Evolutionary conservation across 1,284 basidiomycete genomes (phyloP), one percentile per base, ranked within the genome.

Genomic region (Apiotrichum domesticum): DNA sequence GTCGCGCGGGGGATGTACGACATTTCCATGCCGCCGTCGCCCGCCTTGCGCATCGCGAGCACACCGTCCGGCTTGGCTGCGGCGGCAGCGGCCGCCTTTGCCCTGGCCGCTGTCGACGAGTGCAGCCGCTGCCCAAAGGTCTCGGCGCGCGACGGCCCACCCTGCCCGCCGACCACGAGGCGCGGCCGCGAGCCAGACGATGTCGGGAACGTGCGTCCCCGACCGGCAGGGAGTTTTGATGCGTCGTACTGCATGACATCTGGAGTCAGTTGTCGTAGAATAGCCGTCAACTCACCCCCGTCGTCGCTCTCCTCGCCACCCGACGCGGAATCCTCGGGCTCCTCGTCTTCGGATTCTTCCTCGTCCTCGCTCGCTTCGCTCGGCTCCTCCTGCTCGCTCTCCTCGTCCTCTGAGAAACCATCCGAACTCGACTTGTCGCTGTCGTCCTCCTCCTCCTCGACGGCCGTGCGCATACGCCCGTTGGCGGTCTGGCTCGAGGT

Each of bases 381-480:
- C 39, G 74, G 32, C 46, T 48, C 48, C 54, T 54, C 61, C 9
- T 65, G 65, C 13, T 66, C 62, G n/a, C 72, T 71, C 21, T 72
- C 69, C 33, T 71, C 64, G 3, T 70, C 63, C 45, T 71, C 61
- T n/a, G 74, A 81, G 60, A 86, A 72, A 14, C 82, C 85, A 64
- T 87, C 85, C 4, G 85, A 87, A 4, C 90, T 90, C n/a, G 78
- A 68, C 66, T 82, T 84, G 57, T 91, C 89, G 67, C 87, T 90
- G 72, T 93, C 87, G 32, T 91, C 90, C 56, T 90, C 88, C 67
- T 95, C 91, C 43, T 89, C 85, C 70, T 93, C 89, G 32, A 91
- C 91, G 4, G 88, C 90, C 0, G 92, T 92, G 78, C 82, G 88
- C 35, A 50, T 15, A 66, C 69, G 59, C 58, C 63, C 74, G 52